Evolutionary conservation across 352 stramenopile species (phyloP), one percentile per base, ranked within the genome.

Genomic region (Phytophthora boehmeriae): DNA sequence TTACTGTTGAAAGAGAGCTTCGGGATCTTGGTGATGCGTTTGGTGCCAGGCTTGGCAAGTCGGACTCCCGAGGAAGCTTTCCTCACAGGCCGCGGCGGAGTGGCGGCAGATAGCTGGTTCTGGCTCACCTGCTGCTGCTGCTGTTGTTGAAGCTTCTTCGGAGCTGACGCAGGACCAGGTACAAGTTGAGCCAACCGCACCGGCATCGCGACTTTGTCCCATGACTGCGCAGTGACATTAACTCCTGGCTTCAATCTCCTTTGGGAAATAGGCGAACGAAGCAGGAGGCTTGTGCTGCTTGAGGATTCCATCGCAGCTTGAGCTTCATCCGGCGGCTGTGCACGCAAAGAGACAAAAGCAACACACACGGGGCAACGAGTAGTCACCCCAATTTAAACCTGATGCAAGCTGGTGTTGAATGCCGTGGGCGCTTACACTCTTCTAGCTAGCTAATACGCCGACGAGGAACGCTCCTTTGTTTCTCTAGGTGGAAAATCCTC

Each of bases 1-100:
- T 63, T 69, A 13, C 32, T 34, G 22, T 30, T 48, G 27, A 59
- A 59, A 1, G 34, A 27, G 19, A 83, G 65, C 45, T 66, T 79
- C 22, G 74, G 71, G 9, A 80, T 56, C 30, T 50, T 68, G 17
- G 45, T 59, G n/a, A 80, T 57, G 16, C 73, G 66, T 46, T 72
- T 76, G 19, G 27, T 19, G 11, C 27, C 36, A 34, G 19, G 35
- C 11, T 38, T 49, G 17, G 20, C 9, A 25, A 61, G 13, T 25
- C 49, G 55, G 16, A 66, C 42, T 9, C 34, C 34, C 1, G 54
- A 19, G 4, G 39, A 45, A 41, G 35, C 42, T 17, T 48, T 59
- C 14, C 16, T 28, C 23, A 68, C 22, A 39, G 35, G n/a, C n/a
- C 63, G 54, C 8, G 13, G 8, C 28, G 35, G 6, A 22, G 30